phyloP scores from a whole-genome alignment of 139 green algal genomes.

The Micractinium sp. region DNA sequence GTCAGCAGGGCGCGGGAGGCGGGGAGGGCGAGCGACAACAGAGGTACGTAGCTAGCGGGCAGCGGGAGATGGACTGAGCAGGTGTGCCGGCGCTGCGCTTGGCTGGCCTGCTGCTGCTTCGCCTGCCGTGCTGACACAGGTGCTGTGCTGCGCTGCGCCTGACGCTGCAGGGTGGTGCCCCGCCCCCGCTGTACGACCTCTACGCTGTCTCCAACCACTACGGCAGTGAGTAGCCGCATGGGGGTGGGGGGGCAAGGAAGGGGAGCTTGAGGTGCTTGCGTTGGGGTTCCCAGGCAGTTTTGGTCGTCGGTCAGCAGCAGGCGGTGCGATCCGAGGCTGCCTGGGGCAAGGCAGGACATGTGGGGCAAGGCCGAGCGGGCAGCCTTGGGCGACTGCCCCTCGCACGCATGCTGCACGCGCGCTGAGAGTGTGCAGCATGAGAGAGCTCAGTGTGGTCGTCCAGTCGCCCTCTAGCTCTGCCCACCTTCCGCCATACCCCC shows the following conservation, averaged over 20 bases:
- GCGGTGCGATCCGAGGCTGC: too few species aligned
- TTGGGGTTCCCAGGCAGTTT: too few species aligned
- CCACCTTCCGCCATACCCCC: background rate
- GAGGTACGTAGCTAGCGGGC: too few species aligned
- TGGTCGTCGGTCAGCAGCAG: too few species aligned
- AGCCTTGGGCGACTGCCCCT: background rate
- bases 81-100: background rate
- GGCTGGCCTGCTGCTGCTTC: too few species aligned
- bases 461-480: background rate
- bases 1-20: too few species aligned
- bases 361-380: too few species aligned
- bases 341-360: too few species aligned
- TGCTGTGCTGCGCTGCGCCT: background rate
- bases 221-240: constrained; percentile 56
- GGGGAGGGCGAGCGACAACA: background rate
- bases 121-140: background rate
- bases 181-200: constrained; percentile 82
- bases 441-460: too few species aligned
- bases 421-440: too few species aligned
- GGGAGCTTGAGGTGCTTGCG: background rate
- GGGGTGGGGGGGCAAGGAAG: background rate
- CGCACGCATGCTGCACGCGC: background rate
- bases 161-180: background rate
- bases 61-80: too few species aligned
- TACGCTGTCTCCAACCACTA: constrained; percentile 95